Base-by-base conservation (phyloP, 31 red algal genomes). In the Asparagopsis taxiformis region DNA sequence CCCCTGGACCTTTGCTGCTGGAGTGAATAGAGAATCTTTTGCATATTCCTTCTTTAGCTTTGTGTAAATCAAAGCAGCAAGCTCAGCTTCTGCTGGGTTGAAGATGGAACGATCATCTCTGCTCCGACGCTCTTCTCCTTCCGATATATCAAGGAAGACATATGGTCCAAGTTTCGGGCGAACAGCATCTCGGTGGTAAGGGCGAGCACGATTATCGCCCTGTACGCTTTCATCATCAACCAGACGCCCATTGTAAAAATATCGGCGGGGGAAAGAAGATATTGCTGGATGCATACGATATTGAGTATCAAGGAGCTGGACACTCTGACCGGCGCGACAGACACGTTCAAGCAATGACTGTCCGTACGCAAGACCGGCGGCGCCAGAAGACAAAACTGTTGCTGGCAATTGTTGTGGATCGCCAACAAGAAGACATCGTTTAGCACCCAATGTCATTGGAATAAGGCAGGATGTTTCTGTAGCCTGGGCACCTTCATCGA, bases 281-380 rank as follows among this genome's bases (percentile, higher is more conserved):
- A 99, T 99, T 19, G 80, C 83, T 46, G 96, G 96, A 72, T 99
- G 91, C 96, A 99, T 99, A 28, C 96, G 86, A 83, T 99, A 99
- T 66, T 99, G 96, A 10, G 85, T 91, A 65, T 94, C 83, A 7
- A 99, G 84, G 21, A 94, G 51, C 43, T 71, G 70, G 17, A 82
- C 69, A 19, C 20, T 31, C 59, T 75, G 60, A 10, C 85, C 89
- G 29, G 69, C 74, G 15, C 59, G 86, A 30, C 34, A 68, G 37
- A 93, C 63, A 16, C 96, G 87, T 53, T 99, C 91, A 48, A 99
- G 64, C 31, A 97, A 62, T 3, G 79, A 86, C 56, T 79, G 81
- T 7, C 75, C 79, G 50, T 86, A 85, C 19, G 87, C 82, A 0
- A 84, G 33, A 37, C 73, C 79, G 3, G 75, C 74, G 4, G 61